Conservation (phyloP, 2,329 filamentous ascomycete genomes). For the Claviceps humidiphila region DNA sequence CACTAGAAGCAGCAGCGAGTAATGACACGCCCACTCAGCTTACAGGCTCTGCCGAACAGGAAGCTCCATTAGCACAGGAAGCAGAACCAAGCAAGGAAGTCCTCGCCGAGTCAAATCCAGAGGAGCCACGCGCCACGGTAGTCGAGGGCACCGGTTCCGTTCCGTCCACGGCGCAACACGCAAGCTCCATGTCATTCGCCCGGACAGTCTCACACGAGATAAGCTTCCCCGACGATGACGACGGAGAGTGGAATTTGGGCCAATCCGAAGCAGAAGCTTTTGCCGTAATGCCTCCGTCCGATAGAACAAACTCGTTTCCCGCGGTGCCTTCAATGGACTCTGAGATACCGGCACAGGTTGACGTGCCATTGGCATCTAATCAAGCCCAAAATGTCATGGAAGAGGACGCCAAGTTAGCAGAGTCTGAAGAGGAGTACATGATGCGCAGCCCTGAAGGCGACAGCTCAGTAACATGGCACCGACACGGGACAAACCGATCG, state of each 20-base stretch:
- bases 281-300: slow-evolving; percentile 42
- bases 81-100: neutral
- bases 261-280: slow-evolving; percentile 43
- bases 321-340: slow-evolving; percentile 31
- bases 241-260: slow-evolving; percentile 42
- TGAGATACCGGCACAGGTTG: slow-evolving; percentile 14
- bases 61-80: neutral
- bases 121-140: neutral
- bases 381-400: slow-evolving; percentile 41
- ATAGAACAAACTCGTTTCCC: slow-evolving; percentile 52
- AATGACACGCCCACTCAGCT: neutral
- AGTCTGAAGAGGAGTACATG: slow-evolving; percentile 22
- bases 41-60: neutral
- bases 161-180: slow-evolving; percentile 33
- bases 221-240: slow-evolving; percentile 45
- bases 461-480: slow-evolving; percentile 5
- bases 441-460: slow-evolving; percentile 7
- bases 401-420: slow-evolving; percentile 35
- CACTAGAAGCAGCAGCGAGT: neutral
- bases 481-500: slow-evolving; percentile 8
- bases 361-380: slow-evolving; percentile 31
- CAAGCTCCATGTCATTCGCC: slow-evolving; percentile 49
- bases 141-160: neutral
- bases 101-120: neutral
- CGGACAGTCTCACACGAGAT: slow-evolving; percentile 51